Base-by-base conservation (phyloP, 116 monocot genomes). In the Phalaenopsis hybrid region DNA sequence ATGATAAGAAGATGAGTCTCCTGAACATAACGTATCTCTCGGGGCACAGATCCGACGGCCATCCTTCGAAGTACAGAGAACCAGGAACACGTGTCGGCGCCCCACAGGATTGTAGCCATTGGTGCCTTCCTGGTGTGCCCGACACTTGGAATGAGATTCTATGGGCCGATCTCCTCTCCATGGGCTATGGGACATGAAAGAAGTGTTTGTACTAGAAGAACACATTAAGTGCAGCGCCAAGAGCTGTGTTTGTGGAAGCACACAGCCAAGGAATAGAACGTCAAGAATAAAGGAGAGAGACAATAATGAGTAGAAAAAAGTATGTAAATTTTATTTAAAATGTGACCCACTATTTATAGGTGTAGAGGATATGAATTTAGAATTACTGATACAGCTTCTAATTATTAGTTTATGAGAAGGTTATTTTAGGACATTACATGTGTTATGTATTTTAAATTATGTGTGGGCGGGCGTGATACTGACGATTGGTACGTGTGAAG, bases 61-160 rank as follows among this genome's bases (percentile, higher is more conserved):
- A 97, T 73, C 90, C 93, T 65, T 91, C 94, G 3, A 82, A 25
- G 0, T 77, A 94, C 44, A 78, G 90, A 20, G 93, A 97, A 84
- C 78, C 84, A 0, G 84, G 83, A 9, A 85, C 81, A 0, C 83
- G 80, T 1, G 10, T 41, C 17, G 78, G 65, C 0, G 57, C 49
- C 0, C 81, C 84, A 0, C 87, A 94, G 20, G 97, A 97, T 75
- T 97, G 97, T 73, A 97, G 97, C 88, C 97, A 97, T 23, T 93
- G 97, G 97, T 97, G 97, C 80, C 90, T 97, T 28, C 97, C 97
- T 6, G 94, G 97, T 13, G 89, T 97, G 79, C 94, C 97, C 0
- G 97, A 97, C 55, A 81, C 90, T 0, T 97, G 97, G 97, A 97
- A 94, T 59, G 82, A 89, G 48, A 16, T 97, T 11, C 84, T 97